Evolutionary conservation across 345 rosid species (phyloP).

Genomic region (Streptanthus diversifolius): DNA sequence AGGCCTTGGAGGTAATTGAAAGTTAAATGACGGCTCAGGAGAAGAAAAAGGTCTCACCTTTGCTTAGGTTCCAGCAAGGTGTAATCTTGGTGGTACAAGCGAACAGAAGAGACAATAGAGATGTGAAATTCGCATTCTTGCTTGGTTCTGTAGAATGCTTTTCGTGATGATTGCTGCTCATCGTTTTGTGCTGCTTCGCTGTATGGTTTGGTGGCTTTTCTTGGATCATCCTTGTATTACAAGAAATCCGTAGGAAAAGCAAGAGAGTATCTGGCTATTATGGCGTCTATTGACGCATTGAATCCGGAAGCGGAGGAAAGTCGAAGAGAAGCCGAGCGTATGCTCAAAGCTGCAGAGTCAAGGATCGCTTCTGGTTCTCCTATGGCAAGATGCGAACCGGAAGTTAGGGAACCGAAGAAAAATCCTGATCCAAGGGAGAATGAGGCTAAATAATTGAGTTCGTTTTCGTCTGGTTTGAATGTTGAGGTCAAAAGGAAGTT

Average conservation of each 20-base stretch:
- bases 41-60: not conserved
- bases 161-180: not conserved
- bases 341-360: not conserved
- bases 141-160: not conserved
- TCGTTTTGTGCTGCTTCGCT: not conserved
- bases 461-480: constrained; percentile 13
- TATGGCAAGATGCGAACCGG: not conserved
- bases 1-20: constrained; percentile 14
- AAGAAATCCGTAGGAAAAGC: not conserved
- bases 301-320: not conserved
- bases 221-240: not conserved
- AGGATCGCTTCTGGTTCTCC: not conserved
- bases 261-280: no score
- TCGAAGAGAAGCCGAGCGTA: not conserved
- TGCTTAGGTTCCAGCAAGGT: not conserved
- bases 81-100: not conserved
- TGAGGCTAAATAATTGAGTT: not conserved
- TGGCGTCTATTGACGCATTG: not conserved
- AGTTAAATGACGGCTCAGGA: not conserved
- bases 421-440: not conserved
- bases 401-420: not conserved
- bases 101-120: not conserved
- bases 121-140: not conserved
- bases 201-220: no score
- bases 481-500: constrained; percentile 2